A percentile compares a stretch with the other conserved stretches of the same genome.
phyloP scores from a whole-genome alignment of 2,329 filamentous ascomycete species.

The Trichoderma asperellum region DNA sequence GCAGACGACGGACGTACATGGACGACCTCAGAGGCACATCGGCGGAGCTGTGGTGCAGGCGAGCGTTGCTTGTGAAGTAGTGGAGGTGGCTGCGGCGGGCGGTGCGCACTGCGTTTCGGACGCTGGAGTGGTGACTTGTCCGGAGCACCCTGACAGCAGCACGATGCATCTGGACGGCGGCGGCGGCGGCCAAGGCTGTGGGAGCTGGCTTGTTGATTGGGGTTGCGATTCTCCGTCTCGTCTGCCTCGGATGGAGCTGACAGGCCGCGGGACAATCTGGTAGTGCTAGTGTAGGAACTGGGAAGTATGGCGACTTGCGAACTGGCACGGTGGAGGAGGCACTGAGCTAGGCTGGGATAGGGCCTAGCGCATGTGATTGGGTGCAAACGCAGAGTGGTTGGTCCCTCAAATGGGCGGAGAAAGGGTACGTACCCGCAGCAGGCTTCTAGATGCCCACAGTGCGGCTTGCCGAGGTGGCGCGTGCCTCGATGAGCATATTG shows the following conservation, averaged over 20 bases:
- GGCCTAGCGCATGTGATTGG: background rate
- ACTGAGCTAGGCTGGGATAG: background rate
- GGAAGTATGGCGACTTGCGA: background rate
- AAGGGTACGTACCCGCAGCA: background rate
- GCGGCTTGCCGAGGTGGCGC: background rate
- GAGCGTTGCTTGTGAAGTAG: constrained; percentile 37
- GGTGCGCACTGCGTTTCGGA: constrained; percentile 47
- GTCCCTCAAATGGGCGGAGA: background rate
- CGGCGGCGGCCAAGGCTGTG: constrained; percentile 1
- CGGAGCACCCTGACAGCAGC: constrained; percentile 69
- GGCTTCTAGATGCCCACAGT: constrained; percentile 4
- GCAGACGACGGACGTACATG: constrained; percentile 74
- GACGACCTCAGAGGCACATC: constrained; percentile 64
- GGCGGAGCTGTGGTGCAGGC: constrained; percentile 45
- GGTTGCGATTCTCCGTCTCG: constrained; percentile 13
- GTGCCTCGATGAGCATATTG: constrained; percentile 1
- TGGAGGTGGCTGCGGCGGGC: constrained; percentile 48
- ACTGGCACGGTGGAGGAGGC: background rate
- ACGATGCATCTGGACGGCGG: constrained; percentile 68
- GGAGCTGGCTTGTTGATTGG: constrained; percentile 23
- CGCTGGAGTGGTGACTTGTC: constrained; percentile 67
- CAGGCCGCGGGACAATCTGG: constrained; percentile 26
- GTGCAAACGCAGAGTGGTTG: background rate
- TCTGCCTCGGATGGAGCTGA: constrained; percentile 26
- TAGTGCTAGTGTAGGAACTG: constrained; percentile 5